Evolutionary conservation across 31 red algal genomes (phyloP), one percentile per base, ranked within the genome.

Genomic region (Asparagopsis taxiformis): DNA sequence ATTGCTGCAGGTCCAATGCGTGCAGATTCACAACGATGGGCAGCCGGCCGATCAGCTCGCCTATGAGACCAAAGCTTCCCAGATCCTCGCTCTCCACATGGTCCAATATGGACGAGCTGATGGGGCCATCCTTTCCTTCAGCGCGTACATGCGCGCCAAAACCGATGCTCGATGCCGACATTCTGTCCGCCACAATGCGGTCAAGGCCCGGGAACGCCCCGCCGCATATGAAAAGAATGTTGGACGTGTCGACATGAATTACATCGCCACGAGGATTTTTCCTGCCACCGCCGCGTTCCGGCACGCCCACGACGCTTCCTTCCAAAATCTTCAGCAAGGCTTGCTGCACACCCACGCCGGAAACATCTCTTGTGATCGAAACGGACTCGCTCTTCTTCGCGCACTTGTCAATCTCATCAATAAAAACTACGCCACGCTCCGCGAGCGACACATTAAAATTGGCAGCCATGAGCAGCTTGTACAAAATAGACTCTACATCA

Each of bases 341-440:
- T 57, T 98, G 94, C 59, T 98, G 94, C 30, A 98, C 94, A 44
- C 89, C 94, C 23, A 80, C 89, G 38, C 94, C 94, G 17, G 89
- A 93, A 11, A 98, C 94, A 77, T 98, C 94, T 49, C 94, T 73
- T 17, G 89, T 98, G 57, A 98, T 93, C 61, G 66, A 77, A 7
- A 89, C 75, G 72, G 68, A 80, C 38, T 83, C 89, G 32, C 76
- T 76, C 51, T 89, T 93, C 57, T 72, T 67, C 31, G 84, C 85
- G 59, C 68, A 73, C 59, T 98, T 98, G 84, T 98, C 94, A 49
- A 93, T 93, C 72, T 98, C 94, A 70, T 98, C 94, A 32, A 98
- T 89, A 68, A 85, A 98, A 44, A 98, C 85, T 61, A 98, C 74
- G 34, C 94, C 94, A 15, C 76, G 65, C 50, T 98, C 82, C 11